Conservation (phyloP, 2,329 filamentous ascomycete species). For the Colletotrichum echinochloae region DNA sequence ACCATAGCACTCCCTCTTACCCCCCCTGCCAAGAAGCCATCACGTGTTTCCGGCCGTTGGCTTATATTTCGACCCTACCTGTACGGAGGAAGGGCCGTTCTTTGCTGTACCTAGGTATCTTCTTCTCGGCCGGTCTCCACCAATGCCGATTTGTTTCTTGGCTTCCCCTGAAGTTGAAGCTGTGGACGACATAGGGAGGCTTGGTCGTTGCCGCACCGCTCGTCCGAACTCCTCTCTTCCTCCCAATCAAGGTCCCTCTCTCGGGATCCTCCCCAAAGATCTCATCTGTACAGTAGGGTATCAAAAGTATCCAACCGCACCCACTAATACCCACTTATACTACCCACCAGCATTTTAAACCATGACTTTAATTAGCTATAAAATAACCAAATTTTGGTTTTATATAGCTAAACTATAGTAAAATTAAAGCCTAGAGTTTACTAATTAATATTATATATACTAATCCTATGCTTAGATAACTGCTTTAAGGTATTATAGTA, state of each 20-base stretch:
- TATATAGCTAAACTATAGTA: not conserved
- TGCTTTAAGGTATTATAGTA: not conserved
- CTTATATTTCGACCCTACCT: not conserved
- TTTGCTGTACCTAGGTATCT: not conserved
- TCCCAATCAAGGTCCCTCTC: not conserved
- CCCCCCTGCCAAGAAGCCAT: not conserved
- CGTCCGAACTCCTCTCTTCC: not conserved
- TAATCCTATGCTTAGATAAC: not conserved
- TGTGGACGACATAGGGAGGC: not conserved
- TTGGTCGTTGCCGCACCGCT: not conserved
- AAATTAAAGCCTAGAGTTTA: not conserved
- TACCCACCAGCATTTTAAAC: no score
- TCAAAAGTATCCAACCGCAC: no score
- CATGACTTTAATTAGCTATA: not conserved
- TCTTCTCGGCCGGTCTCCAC: not conserved
- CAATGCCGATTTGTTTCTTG: slow-evolving; percentile 3
- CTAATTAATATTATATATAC: not conserved
- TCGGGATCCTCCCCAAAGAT: not conserved
- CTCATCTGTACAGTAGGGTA: no score
- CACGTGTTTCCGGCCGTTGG: slow-evolving; percentile 12
- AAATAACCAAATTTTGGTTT: not conserved
- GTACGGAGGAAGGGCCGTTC: not conserved
- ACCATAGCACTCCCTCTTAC: not conserved
- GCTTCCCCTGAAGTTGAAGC: slow-evolving; percentile 38
- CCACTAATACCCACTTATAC: no score